Percentiles rank a stretch among this genome's conserved stretches.
Evolutionary conservation across 1,284 basidiomycete genomes (phyloP).

Genomic region (Polyporus tsugae): DNA sequence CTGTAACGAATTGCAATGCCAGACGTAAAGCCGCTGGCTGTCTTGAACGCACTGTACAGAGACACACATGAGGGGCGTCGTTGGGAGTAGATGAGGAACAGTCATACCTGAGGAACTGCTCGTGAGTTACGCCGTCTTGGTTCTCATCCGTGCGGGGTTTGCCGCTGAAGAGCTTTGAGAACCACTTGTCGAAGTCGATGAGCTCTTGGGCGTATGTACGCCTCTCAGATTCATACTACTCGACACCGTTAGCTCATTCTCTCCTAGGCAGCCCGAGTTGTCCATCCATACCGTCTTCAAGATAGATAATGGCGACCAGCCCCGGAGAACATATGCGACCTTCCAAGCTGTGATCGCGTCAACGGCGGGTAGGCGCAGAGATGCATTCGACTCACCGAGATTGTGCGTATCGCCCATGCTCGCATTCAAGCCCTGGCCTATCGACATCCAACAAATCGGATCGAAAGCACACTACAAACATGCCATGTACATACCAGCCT

Average conservation of each 20-base stretch:
- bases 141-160: slow-evolving; percentile 68
- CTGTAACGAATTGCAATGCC: slow-evolving; percentile 73
- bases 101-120: slow-evolving; percentile 64
- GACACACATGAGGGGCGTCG: background rate
- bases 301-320: slow-evolving; percentile 70
- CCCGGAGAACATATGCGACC: slow-evolving; percentile 74
- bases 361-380: too few relatives aligned
- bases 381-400: slow-evolving; percentile 52
- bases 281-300: slow-evolving; percentile 70
- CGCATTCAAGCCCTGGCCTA: slow-evolving; percentile 75
- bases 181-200: slow-evolving; percentile 82
- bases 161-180: slow-evolving; percentile 77
- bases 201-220: slow-evolving; percentile 81
- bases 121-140: slow-evolving; percentile 69
- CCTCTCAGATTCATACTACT: slow-evolving; percentile 77
- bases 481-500: slow-evolving; percentile 45
- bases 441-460: slow-evolving; percentile 38
- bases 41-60: slow-evolving; percentile 60
- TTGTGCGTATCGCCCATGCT: slow-evolving; percentile 89
- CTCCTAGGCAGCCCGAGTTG: slow-evolving; percentile 50
- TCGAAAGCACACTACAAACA: background rate
- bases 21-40: slow-evolving; percentile 65
- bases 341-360: slow-evolving; percentile 68
- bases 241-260: background rate
- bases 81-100: background rate